Evolutionary conservation across 2,329 filamentous ascomycete genomes (phyloP), one percentile per base, ranked within the genome.

Genomic region (Colletotrichum tropicicola): DNA sequence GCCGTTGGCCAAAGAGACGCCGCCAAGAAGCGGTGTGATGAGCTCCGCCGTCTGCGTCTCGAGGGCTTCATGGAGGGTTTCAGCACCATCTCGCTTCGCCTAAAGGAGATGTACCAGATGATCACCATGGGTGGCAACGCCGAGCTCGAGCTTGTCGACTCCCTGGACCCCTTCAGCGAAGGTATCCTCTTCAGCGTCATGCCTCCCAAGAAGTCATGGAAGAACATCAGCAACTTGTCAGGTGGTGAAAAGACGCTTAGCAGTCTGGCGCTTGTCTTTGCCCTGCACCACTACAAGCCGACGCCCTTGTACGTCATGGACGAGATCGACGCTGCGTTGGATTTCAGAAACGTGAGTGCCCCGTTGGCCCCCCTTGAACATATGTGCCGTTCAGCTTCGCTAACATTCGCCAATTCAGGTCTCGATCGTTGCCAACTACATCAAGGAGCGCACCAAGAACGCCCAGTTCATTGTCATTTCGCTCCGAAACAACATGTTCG

Each of bases 41-140:
- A 98, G 70, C 89, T 99, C 55, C 92, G 96, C 12, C 92, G 93
- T 13, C 84, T 97, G 52, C 92, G 96, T 28, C 85, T 98, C 7
- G 95, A 98, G 72, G 95, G 96, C 35, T 99, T 99, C 86, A 98
- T 98, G 94, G 93, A 97, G 75, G 96, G 97, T 39, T 98, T 99
- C 82, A 91, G 91, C 73, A 91, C 89, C 68, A 99, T 99, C 78
- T 98, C 95, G 1, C 85, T 98, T 23, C 92, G 95, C 1, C 85
- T 99, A 47, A 99, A 99, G 83, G 96, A 99, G 75, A 99, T 99
- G 96, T 99, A 99, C 81, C 96, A 99, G 77, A 98, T 99, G 94
- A 99, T 99, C 77, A 99, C 96, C 21, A 98, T 99, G 94, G 96
- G 96, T 67, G 96, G 96, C 59, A 99, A 99, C 73, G 96, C 96